phyloP scores from a whole-genome alignment of 2,329 filamentous ascomycete species.

The Fusarium sp. region DNA sequence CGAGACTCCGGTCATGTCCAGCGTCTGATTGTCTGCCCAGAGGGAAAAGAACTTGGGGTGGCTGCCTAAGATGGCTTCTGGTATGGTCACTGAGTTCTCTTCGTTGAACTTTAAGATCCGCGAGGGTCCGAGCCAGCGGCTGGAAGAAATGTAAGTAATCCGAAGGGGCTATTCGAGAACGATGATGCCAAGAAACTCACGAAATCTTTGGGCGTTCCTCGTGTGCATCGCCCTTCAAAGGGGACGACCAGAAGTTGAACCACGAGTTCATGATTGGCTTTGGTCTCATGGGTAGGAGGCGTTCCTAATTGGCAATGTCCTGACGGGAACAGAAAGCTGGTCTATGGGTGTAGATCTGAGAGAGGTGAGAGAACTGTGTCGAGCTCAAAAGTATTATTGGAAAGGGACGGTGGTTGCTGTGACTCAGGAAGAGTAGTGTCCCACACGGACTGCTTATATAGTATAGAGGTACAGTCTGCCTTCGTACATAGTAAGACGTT shows the following conservation, averaged over 20 bases:
- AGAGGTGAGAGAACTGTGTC: too few relatives aligned
- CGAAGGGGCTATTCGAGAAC: too few relatives aligned
- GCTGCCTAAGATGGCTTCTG: neutral
- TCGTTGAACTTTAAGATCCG: neutral
- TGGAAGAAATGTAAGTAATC: neutral
- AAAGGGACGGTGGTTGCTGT: too few relatives aligned
- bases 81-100: neutral
- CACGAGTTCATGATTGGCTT: neutral
- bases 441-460: too few relatives aligned
- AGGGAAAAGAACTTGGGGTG: neutral
- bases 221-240: neutral
- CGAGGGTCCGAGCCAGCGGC: neutral
- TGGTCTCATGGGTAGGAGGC: too few relatives aligned
- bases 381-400: too few relatives aligned
- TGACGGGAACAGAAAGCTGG: too few relatives aligned
- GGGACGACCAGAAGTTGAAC: neutral
- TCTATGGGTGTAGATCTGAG: too few relatives aligned
- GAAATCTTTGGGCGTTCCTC: neutral
- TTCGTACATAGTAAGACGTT: too few relatives aligned
- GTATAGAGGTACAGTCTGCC: too few relatives aligned
- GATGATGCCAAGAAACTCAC: neutral
- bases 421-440: too few relatives aligned
- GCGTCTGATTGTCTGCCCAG: neutral
- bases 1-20: neutral
- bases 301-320: too few relatives aligned